These are phyloP conservation scores for Eucommia ulmoides DNA, from an alignment of 257 asterid species.

Conservation along the genomic window DNA sequence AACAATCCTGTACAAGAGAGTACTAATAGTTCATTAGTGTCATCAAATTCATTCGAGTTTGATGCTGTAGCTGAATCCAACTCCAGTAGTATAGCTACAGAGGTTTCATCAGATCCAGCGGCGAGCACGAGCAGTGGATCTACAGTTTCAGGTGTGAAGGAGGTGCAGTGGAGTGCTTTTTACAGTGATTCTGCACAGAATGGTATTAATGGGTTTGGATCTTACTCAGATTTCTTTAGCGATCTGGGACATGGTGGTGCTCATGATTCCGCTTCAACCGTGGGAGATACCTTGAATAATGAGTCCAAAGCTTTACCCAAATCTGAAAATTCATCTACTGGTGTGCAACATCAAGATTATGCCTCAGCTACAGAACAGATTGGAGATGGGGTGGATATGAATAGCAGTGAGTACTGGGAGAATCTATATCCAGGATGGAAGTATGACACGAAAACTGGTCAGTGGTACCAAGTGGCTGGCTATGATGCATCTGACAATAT, in stretches of 20 bases:
- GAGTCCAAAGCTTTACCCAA: too few relatives aligned
- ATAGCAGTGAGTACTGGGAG: slow-evolving; percentile 66
- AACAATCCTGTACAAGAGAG: slow-evolving; percentile 20
- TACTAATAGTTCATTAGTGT: slow-evolving; percentile 16
- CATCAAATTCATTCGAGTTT: slow-evolving; percentile 31
- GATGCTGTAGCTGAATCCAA: slow-evolving; percentile 13
- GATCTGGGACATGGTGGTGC: slow-evolving; percentile 38
- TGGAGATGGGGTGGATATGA: slow-evolving; percentile 30
- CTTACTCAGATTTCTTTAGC: slow-evolving; percentile 68
- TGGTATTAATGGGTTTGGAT: slow-evolving; percentile 60
- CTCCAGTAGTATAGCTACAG: neutral
- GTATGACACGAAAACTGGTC: slow-evolving; percentile 51
- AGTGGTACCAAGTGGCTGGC: slow-evolving; percentile 76
- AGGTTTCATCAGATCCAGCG: neutral
- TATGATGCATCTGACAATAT: slow-evolving; percentile 21
- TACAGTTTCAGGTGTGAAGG: slow-evolving; percentile 56
- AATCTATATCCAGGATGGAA: slow-evolving; percentile 89
- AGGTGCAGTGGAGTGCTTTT: slow-evolving; percentile 87
- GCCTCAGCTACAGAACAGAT: slow-evolving; percentile 33
- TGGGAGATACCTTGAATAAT: too few relatives aligned
- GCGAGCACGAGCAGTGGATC: slow-evolving; percentile 23
- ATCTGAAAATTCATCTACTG: slow-evolving; percentile 17
- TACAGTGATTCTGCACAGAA: slow-evolving; percentile 29
- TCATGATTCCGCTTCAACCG: slow-evolving; percentile 17
- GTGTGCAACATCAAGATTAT: slow-evolving; percentile 25